phyloP scores from a whole-genome alignment of 495 filamentous ascomycete genomes.

The Lepidopterella palustris region DNA sequence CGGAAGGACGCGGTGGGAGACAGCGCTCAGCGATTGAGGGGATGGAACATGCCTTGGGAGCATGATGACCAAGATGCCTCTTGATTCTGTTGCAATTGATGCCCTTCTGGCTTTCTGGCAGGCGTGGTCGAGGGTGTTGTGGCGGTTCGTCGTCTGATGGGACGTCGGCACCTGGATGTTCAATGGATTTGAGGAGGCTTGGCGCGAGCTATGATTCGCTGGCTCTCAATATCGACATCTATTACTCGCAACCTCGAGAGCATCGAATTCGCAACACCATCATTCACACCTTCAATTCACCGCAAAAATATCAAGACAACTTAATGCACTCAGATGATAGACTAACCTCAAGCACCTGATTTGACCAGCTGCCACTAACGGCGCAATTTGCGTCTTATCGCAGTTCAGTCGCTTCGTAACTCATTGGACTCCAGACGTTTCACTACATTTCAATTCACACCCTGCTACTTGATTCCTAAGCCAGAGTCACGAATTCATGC shows the following conservation, averaged over 20 bases:
- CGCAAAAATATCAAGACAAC: too few relatives aligned
- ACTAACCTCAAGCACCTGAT: too few relatives aligned
- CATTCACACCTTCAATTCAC: background rate
- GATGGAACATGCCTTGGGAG: slow-evolving; percentile 38
- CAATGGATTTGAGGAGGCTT: background rate
- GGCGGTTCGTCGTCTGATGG: slow-evolving; percentile 6
- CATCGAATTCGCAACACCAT: too few relatives aligned
- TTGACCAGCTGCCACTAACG: too few relatives aligned
- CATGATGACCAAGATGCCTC: slow-evolving; percentile 30
- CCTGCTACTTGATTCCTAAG: too few relatives aligned
- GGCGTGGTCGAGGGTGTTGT: slow-evolving; percentile 8
- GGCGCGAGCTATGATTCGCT: background rate
- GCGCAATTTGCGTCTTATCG: too few relatives aligned
- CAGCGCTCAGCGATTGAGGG: slow-evolving; percentile 44
- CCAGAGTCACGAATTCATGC: too few relatives aligned
- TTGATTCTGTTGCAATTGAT: slow-evolving; percentile 24
- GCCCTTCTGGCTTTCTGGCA: slow-evolving; percentile 4
- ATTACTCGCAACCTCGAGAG: background rate
- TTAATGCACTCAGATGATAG: too few relatives aligned
- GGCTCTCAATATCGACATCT: background rate
- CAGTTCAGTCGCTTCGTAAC: too few relatives aligned
- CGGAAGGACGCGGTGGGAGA: slow-evolving; percentile 53
- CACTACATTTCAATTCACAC: too few relatives aligned
- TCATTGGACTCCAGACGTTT: too few relatives aligned
- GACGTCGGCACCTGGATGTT: background rate